Evolutionary conservation across 441 rosid species (phyloP), one percentile per base, ranked within the genome.

Genomic region (Jatropha podagrica): DNA sequence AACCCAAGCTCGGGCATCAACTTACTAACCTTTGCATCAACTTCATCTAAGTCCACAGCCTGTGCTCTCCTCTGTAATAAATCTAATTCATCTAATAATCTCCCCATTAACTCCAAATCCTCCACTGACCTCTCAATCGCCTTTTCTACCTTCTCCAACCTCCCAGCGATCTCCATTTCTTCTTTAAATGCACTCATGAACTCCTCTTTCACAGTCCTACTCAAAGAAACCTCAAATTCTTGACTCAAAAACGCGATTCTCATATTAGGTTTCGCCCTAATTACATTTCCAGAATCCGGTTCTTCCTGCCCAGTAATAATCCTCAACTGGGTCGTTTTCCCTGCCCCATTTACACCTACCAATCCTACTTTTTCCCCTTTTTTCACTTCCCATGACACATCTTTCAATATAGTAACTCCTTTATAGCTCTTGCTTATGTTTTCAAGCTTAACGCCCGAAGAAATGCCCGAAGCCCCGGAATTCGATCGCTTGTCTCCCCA

Each of bases 271-370:
- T 88, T 92, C 12, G 92, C 97, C 80, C 88, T 91, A 7, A 95
- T 82, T 18, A 95, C 97, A 62, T 89, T 90, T 12, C 99, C 99
- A 27, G 93, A 85, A 85, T 92, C 97, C 11, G 98, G 92, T 48
- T 90, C 93, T 62, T 95, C 99, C 63, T 80, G 88, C 9, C 97
- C 97, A 0, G 97, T 63, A 56, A 92, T 95, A 64, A 95, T 95
- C 81, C 93, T 91, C 86, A 92, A 73, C 86, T 95, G 98, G 61
- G 97, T 95, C 42, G 97, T 95, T 82, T 95, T 95, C 27, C 98
- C 98, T 0, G 98, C 97, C 6, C 98, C 98, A 63, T 95, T 95
- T 5, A 95, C 96, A 2, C 98, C 98, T 0, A 95, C 97, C n/a
- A 95, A 75, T 12, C 97, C 99, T 0, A 95, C 97, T 72, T 92